phyloP scores from a whole-genome alignment of 2,329 filamentous ascomycete genomes.

The Erysiphe neolycopersici region DNA sequence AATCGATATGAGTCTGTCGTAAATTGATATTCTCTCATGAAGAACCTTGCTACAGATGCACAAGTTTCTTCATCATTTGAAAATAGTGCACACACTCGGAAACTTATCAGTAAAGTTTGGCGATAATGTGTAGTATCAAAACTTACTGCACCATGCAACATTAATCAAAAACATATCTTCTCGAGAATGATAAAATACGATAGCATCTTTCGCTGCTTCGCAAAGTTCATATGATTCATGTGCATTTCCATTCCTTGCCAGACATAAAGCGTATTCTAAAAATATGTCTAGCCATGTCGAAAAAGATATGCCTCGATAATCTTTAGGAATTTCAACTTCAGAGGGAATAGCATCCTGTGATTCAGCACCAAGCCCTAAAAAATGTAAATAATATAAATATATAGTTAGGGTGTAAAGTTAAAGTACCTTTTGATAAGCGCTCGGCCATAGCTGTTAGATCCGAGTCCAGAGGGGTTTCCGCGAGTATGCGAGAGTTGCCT shows the following conservation, averaged over 20 bases:
- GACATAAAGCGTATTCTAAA: conserved; percentile 55
- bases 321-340: conserved; percentile 7
- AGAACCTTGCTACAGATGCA: conserved; percentile 46
- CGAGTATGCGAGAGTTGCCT: conserved; percentile 4
- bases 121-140: background rate
- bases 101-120: conserved; percentile 2
- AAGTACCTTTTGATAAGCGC: conserved; percentile 10
- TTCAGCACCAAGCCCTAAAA: conserved; percentile 8
- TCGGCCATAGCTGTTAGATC: conserved; percentile 11
- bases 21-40: conserved; percentile 61
- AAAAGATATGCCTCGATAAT: conserved; percentile 56
- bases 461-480: conserved; percentile 8
- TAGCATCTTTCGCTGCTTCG: conserved; percentile 51
- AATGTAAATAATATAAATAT: conserved; percentile 3
- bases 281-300: conserved; percentile 74
- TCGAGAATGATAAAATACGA: conserved; percentile 50
- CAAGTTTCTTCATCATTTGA: conserved; percentile 56
- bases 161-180: conserved; percentile 47
- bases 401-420: background rate
- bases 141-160: conserved; percentile 45
- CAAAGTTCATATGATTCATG: conserved; percentile 58
- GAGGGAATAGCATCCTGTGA: conserved; percentile 2
- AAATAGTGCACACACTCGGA: conserved; percentile 49
- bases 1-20: conserved; percentile 63
- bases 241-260: conserved; percentile 39